These are phyloP conservation scores for Taphrina sp. DNA, from an alignment of 1,139 yeast genomes.

Conservation along the genomic window DNA sequence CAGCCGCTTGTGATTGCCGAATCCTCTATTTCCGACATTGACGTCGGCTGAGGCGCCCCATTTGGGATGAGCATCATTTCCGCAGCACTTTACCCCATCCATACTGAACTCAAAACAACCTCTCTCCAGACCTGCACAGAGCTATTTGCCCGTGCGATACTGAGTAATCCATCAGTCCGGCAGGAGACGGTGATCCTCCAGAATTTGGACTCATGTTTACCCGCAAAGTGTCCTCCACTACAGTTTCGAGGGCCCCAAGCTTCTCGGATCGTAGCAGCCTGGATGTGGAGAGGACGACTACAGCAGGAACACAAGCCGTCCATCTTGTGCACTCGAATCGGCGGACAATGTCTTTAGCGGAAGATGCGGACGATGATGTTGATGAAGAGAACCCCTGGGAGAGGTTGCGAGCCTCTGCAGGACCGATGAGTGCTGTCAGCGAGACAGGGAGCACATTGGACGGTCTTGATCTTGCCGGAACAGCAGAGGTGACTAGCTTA, in stretches of 20 bases:
- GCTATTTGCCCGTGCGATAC: too few species aligned
- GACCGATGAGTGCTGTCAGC: slow-evolving; percentile 12
- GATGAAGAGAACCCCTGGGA: slow-evolving; percentile 1
- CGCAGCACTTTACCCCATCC: too few species aligned
- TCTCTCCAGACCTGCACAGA: too few species aligned
- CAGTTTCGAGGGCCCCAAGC: slow-evolving; percentile 16
- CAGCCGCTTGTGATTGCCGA: too few species aligned
- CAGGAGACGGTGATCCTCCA: too few species aligned
- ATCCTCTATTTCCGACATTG: too few species aligned
- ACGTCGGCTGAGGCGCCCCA: too few species aligned
- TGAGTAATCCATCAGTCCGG: too few species aligned
- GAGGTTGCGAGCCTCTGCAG: background rate
- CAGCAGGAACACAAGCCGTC: slow-evolving; percentile 6
- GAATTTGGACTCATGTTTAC: slow-evolving; percentile 17
- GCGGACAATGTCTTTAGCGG: slow-evolving; percentile 18
- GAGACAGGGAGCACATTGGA: background rate
- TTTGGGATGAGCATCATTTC: too few species aligned
- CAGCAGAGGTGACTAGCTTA: slow-evolving; percentile 18
- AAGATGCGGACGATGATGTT: slow-evolving; percentile 12
- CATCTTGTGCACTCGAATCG: slow-evolving; percentile 1
- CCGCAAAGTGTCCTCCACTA: slow-evolving; percentile 9
- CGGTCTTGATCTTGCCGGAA: background rate
- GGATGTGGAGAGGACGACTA: slow-evolving; percentile 11
- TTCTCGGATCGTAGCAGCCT: slow-evolving; percentile 16
- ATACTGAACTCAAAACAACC: too few species aligned